Evolutionary conservation across 176 grass and related monocot species (phyloP).

Genomic region (Ananas comosus): DNA sequence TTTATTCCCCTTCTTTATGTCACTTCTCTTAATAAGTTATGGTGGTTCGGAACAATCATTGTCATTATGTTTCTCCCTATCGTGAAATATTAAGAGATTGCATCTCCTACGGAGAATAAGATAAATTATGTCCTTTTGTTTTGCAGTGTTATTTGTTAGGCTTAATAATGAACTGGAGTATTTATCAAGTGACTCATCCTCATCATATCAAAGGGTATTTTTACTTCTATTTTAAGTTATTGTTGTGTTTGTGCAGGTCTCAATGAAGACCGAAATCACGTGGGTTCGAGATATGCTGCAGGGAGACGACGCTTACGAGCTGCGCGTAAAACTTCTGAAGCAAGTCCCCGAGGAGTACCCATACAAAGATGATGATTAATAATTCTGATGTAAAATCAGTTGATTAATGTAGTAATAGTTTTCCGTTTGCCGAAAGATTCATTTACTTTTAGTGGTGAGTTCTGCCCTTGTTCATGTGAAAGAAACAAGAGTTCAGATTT

Average conservation of each 20-base stretch:
- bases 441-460: neutral
- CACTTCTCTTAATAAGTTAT: neutral
- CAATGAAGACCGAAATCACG: slow-evolving; percentile 93
- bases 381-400: neutral
- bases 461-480: too few species aligned
- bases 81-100: neutral
- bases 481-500: too few species aligned
- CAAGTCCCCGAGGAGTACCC: slow-evolving; percentile 98
- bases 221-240: neutral
- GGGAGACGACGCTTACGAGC: slow-evolving; percentile 84
- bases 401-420: neutral
- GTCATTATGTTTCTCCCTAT: neutral
- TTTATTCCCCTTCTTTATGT: neutral
- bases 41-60: neutral
- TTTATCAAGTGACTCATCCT: too few species aligned
- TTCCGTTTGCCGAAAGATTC: neutral
- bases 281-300: slow-evolving; percentile 93
- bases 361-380: slow-evolving; percentile 88
- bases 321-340: slow-evolving; percentile 89
- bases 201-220: too few species aligned
- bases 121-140: too few species aligned
- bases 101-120: too few species aligned
- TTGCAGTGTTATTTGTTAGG: too few species aligned
- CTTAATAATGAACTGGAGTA: too few species aligned
- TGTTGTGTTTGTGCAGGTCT: slow-evolving; percentile 43